phyloP scores from a whole-genome alignment of 306 rosid genomes.

The Pachyrhizus erosus region DNA sequence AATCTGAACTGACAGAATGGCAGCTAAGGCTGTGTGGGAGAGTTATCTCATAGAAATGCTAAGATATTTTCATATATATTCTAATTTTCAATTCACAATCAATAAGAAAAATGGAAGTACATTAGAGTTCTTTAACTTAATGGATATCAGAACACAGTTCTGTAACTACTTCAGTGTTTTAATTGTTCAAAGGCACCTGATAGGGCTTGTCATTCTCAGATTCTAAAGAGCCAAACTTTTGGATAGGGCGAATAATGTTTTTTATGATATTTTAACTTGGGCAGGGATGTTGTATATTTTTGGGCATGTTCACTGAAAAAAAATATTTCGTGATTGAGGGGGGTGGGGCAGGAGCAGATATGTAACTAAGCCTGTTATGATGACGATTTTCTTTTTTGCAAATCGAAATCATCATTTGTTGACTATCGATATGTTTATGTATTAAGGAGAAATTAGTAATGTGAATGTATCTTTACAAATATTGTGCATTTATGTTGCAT shows the following conservation, averaged over 20 bases:
- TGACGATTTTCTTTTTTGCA: not conserved
- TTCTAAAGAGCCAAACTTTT: not conserved
- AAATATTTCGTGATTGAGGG: no score
- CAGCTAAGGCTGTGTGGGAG: not conserved
- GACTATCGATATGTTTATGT: not conserved
- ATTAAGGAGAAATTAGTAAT: not conserved
- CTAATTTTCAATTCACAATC: not conserved
- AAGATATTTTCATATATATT: not conserved
- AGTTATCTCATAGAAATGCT: not conserved
- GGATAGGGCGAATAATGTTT: not conserved
- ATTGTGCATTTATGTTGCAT: not conserved
- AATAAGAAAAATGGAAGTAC: not conserved
- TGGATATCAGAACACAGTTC: not conserved
- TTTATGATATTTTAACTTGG: not conserved
- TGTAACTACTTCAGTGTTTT: not conserved
- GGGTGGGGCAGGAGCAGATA: not conserved
- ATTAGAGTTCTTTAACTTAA: not conserved
- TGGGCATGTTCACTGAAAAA: not conserved
- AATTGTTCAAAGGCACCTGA: not conserved
- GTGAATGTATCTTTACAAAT: not conserved
- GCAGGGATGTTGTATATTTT: not conserved
- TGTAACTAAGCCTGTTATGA: not conserved
- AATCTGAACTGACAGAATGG: not conserved
- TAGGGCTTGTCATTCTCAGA: not conserved
- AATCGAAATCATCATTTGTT: not conserved